Base-by-base conservation (phyloP, 805 yeast species). In the Cyberlindnera amylophila region DNA sequence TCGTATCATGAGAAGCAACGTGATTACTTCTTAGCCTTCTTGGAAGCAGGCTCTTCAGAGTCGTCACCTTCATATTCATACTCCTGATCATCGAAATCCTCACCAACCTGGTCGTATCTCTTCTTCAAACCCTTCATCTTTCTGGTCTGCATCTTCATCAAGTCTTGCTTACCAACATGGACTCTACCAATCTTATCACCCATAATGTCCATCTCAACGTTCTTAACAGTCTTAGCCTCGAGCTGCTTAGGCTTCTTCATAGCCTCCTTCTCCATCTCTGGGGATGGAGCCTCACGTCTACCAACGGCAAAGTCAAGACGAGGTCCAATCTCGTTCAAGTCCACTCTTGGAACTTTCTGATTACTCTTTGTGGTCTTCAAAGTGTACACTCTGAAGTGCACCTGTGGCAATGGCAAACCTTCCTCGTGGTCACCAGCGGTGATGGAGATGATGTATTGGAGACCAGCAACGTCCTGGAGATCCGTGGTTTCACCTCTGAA, bases 71-170 rank as follows among this genome's bases (percentile, higher is more conserved):
- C 75, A 21, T 58, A 68, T 9, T 63, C 72, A 33, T 67, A 69
- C 4, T 70, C 76, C 32, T 70, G 79, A 36, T 71, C 79, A 39
- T 74, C 82, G 34, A 45, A 45, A 32, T 76, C 79, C 23, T 66
- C 73, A 34, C 63, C 69, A 15, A 64, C 68, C 66, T 87, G 96
- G 62, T 90, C 96, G 56, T 75, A 90, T 63, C 77, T 79, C 42
- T 86, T 74, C 70, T 93, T 93, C 61, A 93, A 74, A 64, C 99
- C 99, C 75, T 93, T 93, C 96, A 93, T 88, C 80, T 93, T 93
- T 69, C 99, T 81, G 6, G 99, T 91, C 70, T 93, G 99, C 62
- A 93, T 66, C 64, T 82, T 82, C 61, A 77, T 74, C 64, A 93
- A 72, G 64, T 93, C 98, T 72, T 93, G 99, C 64, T 82, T 82